phyloP scores from a whole-genome alignment of 768 basidiomycete genomes.

The Tricholoma saponaceum region DNA sequence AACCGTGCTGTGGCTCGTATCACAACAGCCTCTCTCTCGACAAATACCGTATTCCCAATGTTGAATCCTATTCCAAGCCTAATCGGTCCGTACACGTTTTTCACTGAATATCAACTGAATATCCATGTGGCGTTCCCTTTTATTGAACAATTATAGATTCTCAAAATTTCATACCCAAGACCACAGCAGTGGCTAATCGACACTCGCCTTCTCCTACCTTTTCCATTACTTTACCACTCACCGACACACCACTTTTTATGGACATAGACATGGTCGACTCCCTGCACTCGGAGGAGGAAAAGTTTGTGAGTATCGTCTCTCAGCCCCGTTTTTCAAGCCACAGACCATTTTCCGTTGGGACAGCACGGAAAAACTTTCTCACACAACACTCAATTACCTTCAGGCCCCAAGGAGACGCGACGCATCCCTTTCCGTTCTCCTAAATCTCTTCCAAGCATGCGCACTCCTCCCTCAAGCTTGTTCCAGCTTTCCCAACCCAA shows the following conservation, averaged over 20 bases:
- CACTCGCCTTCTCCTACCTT: not conserved
- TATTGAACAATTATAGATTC: not conserved
- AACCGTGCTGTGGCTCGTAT: not conserved
- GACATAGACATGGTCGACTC: not conserved
- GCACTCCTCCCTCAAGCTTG: constrained; percentile 11
- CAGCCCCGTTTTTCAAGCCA: not conserved
- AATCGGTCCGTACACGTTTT: not conserved
- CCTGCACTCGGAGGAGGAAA: constrained; percentile 1
- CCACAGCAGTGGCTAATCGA: not conserved
- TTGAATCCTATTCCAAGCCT: not conserved
- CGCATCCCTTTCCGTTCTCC: constrained; percentile 6
- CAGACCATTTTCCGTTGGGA: not conserved
- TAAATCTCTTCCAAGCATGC: constrained; percentile 8
- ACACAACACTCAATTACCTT: not conserved
- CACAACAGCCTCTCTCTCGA: not conserved
- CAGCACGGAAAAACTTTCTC: not conserved
- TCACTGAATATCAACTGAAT: no score
- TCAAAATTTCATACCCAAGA: not conserved
- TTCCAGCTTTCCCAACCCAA: constrained; percentile 1
- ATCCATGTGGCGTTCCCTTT: not conserved
- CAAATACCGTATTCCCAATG: no score
- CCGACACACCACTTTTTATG: not conserved
- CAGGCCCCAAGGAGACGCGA: constrained; percentile 1
- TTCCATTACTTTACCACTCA: not conserved
- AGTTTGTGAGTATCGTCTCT: constrained; percentile 1